Evolutionary conservation across 228 moss, liverwort and hornwort species (phyloP), one percentile per base, ranked within the genome.

Genomic region (Sphagnum fallax): DNA sequence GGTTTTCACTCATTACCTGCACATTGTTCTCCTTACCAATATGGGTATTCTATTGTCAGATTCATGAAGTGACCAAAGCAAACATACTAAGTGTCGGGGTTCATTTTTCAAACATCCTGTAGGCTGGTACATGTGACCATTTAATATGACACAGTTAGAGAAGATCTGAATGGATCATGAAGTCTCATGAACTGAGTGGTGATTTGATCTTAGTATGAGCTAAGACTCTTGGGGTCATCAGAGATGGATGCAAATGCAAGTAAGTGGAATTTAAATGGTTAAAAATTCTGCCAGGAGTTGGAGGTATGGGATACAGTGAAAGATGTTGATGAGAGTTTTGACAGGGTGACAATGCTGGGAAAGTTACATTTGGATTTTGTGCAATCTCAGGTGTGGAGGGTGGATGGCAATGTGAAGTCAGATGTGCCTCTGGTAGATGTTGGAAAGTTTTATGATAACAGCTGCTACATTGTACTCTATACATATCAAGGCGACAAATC

Each of bases 381-480:
- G 10, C 16, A 64, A 8, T 63, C 53, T 58, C 67, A 96, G 96
- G 88, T 97, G 18, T 97, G 93, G 93, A 84, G 83, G 72, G 74
- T 93, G 61, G 87, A 78, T 70, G 80, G 73, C 53, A 81, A 75
- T 63, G 73, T 76, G 50, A 93, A 87, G 74, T 81, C 66, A 50
- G 81, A 78, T 72, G 69, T 93, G 64, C 71, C 83, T 62, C 62
- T 81, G 68, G 91, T 82, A 77, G 84, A 92, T 67, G 64, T 91
- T 72, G 91, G 92, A 67, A 92, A 88, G 77, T 92, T 96, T 60
- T 96, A 78, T 67, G 86, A 92, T 79, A 82, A 75, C 59, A 78
- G 88, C 84, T 89, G 92, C 80, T 96, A 96, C 69, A 79, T 92
- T 72, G 84, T 89, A 61, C 78, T 96, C 52, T 91, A 91, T 69